phyloP scores from a whole-genome alignment of 1,284 basidiomycete genomes.

The Sanghuangporus weigelae region DNA sequence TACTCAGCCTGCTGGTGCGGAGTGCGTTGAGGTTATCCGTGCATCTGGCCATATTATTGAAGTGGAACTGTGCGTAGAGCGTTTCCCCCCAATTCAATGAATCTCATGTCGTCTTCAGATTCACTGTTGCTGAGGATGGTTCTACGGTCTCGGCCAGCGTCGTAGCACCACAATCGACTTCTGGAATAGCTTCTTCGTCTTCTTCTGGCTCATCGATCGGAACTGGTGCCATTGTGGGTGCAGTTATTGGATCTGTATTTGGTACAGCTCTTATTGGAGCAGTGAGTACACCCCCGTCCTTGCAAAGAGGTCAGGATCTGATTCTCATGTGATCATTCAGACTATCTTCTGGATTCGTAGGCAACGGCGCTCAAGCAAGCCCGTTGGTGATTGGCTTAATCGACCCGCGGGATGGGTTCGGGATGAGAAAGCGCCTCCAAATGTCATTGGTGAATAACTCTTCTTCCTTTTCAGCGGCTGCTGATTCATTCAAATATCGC shows the following conservation, averaged over 20 bases:
- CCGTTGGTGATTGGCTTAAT: slow-evolving; percentile 14
- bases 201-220: background rate
- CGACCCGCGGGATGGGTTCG: slow-evolving; percentile 12
- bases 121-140: slow-evolving; percentile 12
- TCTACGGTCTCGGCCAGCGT: background rate
- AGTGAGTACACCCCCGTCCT: background rate
- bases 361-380: slow-evolving; percentile 10
- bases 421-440: slow-evolving; percentile 7
- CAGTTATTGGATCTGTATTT: slow-evolving; percentile 14
- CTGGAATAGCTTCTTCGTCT: background rate
- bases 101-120: background rate
- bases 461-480: background rate
- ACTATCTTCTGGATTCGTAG: slow-evolving; percentile 14
- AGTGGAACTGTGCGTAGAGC: background rate
- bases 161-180: background rate
- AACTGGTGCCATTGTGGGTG: slow-evolving; percentile 10
- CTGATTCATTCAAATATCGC: background rate
- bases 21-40: slow-evolving; percentile 9
- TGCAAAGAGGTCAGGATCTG: background rate
- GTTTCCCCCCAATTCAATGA: background rate
- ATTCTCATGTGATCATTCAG: background rate
- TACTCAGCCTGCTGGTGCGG: slow-evolving; percentile 7
- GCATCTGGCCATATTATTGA: slow-evolving; percentile 6
- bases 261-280: slow-evolving; percentile 8
- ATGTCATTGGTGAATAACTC: slow-evolving; percentile 6